These are phyloP conservation scores for Mortierella hygrophila DNA, from an alignment of 192 early-diverging fungal genomes.

Conservation along the genomic window DNA sequence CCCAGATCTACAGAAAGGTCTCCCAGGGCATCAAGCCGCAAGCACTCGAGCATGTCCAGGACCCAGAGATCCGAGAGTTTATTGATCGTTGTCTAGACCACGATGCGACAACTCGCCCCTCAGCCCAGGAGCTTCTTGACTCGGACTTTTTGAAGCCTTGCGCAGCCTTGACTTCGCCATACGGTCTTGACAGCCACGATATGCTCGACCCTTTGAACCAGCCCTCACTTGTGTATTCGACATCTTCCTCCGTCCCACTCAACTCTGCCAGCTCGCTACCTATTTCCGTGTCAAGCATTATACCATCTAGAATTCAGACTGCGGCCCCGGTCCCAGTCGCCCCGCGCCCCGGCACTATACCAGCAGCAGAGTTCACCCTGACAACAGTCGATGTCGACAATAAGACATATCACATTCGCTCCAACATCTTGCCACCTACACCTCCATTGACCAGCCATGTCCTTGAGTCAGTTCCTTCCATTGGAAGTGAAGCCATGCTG, in stretches of 20 bases:
- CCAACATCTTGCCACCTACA: slow-evolving; percentile 15
- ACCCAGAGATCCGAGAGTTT: slow-evolving; percentile 69
- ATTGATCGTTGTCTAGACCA: slow-evolving; percentile 72
- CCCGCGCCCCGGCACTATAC: slow-evolving; percentile 9
- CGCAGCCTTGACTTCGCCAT: slow-evolving; percentile 9
- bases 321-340: background rate
- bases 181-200: background rate
- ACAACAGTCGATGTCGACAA: slow-evolving; percentile 33
- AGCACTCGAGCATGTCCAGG: slow-evolving; percentile 68
- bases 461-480: background rate
- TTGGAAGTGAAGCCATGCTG: background rate
- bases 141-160: slow-evolving; percentile 57
- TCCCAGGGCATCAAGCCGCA: slow-evolving; percentile 75
- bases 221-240: background rate
- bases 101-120: slow-evolving; percentile 62
- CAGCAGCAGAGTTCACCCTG: slow-evolving; percentile 20
- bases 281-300: background rate
- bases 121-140: slow-evolving; percentile 60
- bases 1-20: slow-evolving; percentile 85
- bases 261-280: background rate
- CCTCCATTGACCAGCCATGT: background rate
- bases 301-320: slow-evolving; percentile 18
- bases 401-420: slow-evolving; percentile 34
- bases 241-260: background rate
- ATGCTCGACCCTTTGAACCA: background rate